Percentiles rank a stretch among this genome's conserved stretches.
Conservation (phyloP, 176 grass and related monocot species). For the Zea mays region DNA sequence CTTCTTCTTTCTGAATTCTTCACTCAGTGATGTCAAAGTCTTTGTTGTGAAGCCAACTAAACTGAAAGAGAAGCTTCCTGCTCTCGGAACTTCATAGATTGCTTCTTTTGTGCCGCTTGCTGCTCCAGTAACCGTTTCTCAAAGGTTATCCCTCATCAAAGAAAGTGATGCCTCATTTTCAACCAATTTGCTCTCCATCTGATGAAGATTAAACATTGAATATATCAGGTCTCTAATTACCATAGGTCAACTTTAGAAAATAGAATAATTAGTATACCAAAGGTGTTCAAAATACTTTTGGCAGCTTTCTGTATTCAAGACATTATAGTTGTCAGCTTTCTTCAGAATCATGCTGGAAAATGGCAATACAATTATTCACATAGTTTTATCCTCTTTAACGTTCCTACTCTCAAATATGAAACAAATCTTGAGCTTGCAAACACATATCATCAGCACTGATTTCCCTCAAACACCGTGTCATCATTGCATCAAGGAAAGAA, state of each 20-base stretch:
- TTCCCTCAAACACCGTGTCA: background rate
- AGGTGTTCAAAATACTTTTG: background rate
- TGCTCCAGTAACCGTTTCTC: no score
- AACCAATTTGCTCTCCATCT: slow-evolving; percentile 73
- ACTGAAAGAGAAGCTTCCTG: no score
- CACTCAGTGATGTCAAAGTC: background rate
- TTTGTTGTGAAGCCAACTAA: no score
- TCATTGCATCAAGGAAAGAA: background rate
- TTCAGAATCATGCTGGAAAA: slow-evolving; percentile 2
- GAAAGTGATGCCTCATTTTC: slow-evolving; percentile 57
- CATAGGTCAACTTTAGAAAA: slow-evolving; percentile 1
- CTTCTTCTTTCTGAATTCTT: slow-evolving; percentile 65
- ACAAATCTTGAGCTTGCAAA: background rate
- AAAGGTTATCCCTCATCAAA: no score
- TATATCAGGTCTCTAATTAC: slow-evolving; percentile 17
- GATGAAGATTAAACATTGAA: slow-evolving; percentile 33
- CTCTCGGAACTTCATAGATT: no score
- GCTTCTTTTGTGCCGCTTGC: no score
- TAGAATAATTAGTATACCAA: background rate
- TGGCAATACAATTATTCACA: background rate
- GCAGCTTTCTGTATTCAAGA: no score
- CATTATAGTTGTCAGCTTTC: background rate
- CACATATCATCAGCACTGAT: background rate
- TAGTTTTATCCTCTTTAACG: background rate
- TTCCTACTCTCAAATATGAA: background rate